Base-by-base conservation (phyloP, 768 basidiomycete genomes). In the Agaricus blazei region DNA sequence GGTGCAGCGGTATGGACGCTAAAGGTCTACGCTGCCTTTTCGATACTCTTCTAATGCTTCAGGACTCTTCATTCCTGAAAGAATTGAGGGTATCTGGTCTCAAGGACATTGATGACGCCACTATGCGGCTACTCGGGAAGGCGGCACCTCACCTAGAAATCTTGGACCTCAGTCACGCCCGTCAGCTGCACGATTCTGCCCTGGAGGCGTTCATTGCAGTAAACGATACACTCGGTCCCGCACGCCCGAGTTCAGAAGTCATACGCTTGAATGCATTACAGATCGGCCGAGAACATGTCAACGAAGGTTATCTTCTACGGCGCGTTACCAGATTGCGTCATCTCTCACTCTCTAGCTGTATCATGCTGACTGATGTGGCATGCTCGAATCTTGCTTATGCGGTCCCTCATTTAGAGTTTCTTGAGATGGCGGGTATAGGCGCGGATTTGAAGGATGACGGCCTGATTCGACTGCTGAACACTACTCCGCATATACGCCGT, bases 391-490 rank as follows among this genome's bases (percentile, higher is more conserved):
- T 97, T 38, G 83, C 87, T 11, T 68, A 83, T 63, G 73, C 82
- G 9, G 76, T 92, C 9, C 92, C 93, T 0, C 66, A 74, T 49
- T 77, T 97, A 12, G 85, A 90, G 63, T 80, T 83, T 52, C 72
- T 97, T 42, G 93, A 97, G 69, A 65, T 95, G 54, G 90, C 86
- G 0, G 84, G 85, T 8, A 81, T 95, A 24, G 87, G 89, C 11
- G 64, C 76, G 11, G 81, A 84, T 45, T 68, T 94, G 58, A 81
- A 77, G 59, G 84, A 90, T 58, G 81, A 80, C 2, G 93, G 92
- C n/a, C 70, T 97, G 6, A 71, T 91, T 15, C 75, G 76, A 42
- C 75, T 97, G 23, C 70, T 97, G 36, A 70, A 69, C 44, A 87
- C 86, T 12, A 86, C 85, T 2, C 88, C 88, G 1, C 67, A 75